A percentile compares a stretch with the other conserved stretches of the same genome.
phyloP scores from a whole-genome alignment of 352 stramenopile genomes.

The Phytophthora ramorum region DNA sequence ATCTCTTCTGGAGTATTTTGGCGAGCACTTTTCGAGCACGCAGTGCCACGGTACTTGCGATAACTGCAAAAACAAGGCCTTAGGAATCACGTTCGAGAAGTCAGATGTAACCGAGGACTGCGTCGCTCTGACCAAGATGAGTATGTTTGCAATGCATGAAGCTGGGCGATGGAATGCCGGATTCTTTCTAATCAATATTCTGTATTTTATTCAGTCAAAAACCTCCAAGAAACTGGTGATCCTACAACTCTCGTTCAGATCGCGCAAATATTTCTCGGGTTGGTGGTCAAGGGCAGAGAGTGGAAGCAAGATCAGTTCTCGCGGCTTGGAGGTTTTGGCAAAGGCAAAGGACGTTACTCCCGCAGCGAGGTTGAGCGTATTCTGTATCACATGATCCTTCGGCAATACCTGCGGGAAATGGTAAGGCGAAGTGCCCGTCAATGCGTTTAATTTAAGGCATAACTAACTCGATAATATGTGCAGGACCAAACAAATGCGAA shows the following conservation, averaged over 20 bases:
- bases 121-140: conserved; percentile 58
- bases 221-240: conserved; percentile 64
- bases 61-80: conserved; percentile 86
- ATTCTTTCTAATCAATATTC: neutral
- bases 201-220: conserved; percentile 48
- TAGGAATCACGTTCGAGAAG: conserved; percentile 74
- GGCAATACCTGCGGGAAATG: conserved; percentile 81
- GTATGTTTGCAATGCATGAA: conserved; percentile 41
- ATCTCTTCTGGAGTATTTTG: conserved; percentile 88
- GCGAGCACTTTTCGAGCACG: conserved; percentile 84
- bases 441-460: neutral
- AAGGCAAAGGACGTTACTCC: conserved; percentile 75
- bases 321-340: conserved; percentile 67
- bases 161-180: neutral
- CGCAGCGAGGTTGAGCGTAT: conserved; percentile 86
- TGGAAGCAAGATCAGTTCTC: conserved; percentile 71
- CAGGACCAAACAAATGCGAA: conserved; percentile 85
- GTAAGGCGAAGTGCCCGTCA: conserved; percentile 26
- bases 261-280: conserved; percentile 75
- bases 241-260: conserved; percentile 78
- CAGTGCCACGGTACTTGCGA: conserved; percentile 83
- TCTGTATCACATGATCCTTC: conserved; percentile 89
- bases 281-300: conserved; percentile 70
- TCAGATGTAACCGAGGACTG: conserved; percentile 83
- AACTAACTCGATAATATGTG: conserved; percentile 6